Evolutionary conservation across 2,329 filamentous ascomycete genomes (phyloP), one percentile per base, ranked within the genome.

Genomic region (Aspergillus caelatus): DNA sequence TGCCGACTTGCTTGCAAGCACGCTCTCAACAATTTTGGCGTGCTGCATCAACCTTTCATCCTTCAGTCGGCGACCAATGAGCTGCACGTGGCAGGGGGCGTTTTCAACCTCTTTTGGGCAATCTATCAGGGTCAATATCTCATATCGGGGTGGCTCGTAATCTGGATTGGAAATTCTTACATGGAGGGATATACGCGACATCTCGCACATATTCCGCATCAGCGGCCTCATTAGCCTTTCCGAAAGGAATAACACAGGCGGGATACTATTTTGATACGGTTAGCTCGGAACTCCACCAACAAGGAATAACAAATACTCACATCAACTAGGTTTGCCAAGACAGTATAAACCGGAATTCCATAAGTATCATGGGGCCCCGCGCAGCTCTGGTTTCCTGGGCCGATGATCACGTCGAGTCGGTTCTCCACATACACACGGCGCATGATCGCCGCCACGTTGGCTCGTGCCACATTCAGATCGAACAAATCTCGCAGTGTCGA

Each of bases 41-140:
- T 71, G 63, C 11, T 67, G 66, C 4, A 69, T 21, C 21, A 72
- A 41, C 5, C 43, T 21, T 43, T 73, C 70, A 26, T 73, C 70
- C 41, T 69, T 69, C 48, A 71, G 58, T 11, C 67, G 67, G n/a
- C 69, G 60, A 1, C 69, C 70, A 8, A 70, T 65, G 2, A 73
- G 36, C 60, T 73, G 71, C 21, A 72, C 62, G 50, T 71, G 67
- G 58, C 70, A 72, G 1, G 71, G 70, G 0, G 68, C 67, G 2
- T 63, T 65, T 21, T 73, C 70, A 3, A 72, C 52, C 16, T 64
- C 58, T 1, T 67, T 58, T 0, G 71, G 70, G 7, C 45, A 8
- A 57, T 73, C 68, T 72, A 5, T 9, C 12, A 1, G 3, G 7
- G 19, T 64, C 12, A 58, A 26, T 39, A 60, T 36, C 26, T 12